Evolutionary conservation across 345 rosid genomes (phyloP), one percentile per base, ranked within the genome.

Genomic region (Bretschneidera sinensis): DNA sequence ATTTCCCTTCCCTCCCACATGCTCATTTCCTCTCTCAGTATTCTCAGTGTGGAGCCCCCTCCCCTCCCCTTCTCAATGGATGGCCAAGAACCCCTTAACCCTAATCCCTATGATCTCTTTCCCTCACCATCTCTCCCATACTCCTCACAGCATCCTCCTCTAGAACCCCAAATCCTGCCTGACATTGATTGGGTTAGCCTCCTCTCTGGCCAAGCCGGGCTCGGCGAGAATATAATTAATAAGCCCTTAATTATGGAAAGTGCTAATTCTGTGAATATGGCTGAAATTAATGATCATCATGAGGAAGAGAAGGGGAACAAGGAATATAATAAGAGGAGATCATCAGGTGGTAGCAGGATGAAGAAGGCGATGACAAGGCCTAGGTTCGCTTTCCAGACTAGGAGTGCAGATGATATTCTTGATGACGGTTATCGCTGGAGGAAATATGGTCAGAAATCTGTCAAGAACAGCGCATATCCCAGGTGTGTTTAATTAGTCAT

Each of bases 401-500:
- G 80, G 65, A 85, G 81, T 58, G 83, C 61, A 5, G 83, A 81
- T 61, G 89, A 88, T 63, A 71, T 88, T 43, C 87, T 88, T 31
- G 96, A 88, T 34, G 92, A 85, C 52, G 96, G 96, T 19, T 88
- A 76, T 47, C 74, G 88, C 0, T 88, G 92, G 89, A 85, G 92
- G 60, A 86, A 79, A 69, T 83, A 85, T 28, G 91, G 91, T 3
- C 91, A 85, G 55, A 85, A 85, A 64, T 70, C 88, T 9, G 88
- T 88, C 31, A 85, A 85, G 76, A 81, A 81, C 59, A 83, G 82
- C 74, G 43, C 45, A 10, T 73, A 71, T 71, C 92, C 88, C 66
- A 88, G 92, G 96, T 88, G 43, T 39, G 66, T 49, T 2, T 16
- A 47, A 4, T 6, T 35, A 35, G n/a, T n/a, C n/a, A n/a, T n/a